Evolutionary conservation across 331 rosid species (phyloP).

Genomic region (Acacia concinna): DNA sequence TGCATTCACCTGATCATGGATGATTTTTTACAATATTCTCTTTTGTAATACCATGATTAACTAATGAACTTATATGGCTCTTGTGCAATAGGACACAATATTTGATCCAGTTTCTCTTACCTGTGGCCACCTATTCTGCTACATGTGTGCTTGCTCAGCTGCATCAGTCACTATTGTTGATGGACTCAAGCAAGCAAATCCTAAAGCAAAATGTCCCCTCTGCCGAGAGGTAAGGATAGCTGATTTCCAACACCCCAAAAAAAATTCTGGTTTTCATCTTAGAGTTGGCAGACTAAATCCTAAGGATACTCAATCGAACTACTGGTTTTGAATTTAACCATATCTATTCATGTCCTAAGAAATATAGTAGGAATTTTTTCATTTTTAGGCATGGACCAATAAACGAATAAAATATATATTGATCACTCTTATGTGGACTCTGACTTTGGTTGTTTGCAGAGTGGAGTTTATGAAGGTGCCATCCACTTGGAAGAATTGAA

Average conservation of each 20-base stretch:
- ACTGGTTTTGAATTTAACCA: neutral
- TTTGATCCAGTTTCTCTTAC: constrained; percentile 91
- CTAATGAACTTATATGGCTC: neutral
- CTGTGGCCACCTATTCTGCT: constrained; percentile 95
- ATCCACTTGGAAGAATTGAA: constrained; percentile 80
- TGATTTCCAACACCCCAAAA: neutral
- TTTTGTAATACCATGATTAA: neutral
- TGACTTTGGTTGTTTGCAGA: constrained; percentile 44
- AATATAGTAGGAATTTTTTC: neutral
- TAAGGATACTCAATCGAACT: neutral
- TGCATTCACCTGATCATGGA: neutral
- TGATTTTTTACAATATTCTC: neutral
- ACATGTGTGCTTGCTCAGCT: constrained; percentile 85
- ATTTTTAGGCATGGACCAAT: neutral
- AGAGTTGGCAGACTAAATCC: neutral
- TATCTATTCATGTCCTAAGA: neutral
- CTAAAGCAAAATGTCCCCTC: constrained; percentile 74
- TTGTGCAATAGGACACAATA: constrained; percentile 71
- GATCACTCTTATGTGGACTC: neutral
- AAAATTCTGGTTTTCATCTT: neutral
- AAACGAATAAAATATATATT: neutral
- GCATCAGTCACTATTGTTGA: constrained; percentile 77
- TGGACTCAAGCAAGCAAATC: constrained; percentile 63
- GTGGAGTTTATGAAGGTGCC: constrained; percentile 64
- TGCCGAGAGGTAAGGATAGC: constrained; percentile 70